Base-by-base conservation (phyloP, 495 filamentous ascomycete species). In the Penicillium odoratum region DNA sequence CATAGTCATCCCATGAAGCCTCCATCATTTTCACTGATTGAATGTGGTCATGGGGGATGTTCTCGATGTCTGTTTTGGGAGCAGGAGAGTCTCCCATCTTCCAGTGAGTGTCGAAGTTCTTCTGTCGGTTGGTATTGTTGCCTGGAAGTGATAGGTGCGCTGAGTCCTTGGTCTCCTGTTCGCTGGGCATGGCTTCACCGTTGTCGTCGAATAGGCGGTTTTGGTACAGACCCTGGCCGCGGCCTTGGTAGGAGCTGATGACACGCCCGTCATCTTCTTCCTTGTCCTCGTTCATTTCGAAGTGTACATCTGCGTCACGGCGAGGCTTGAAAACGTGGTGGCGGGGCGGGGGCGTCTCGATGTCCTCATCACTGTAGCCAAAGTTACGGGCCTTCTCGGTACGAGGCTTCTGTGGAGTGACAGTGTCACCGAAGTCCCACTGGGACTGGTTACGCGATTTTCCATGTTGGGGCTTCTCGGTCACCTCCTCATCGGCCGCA, bases 261-360 rank as follows among this genome's bases (percentile, higher is more conserved):
- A 76, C 70, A 18, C 76, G 72, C 21, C 55, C 64, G 5, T 63
- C 60, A 7, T 68, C 63, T 8, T 60, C 67, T 10, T 57, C 58
- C 15, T 6, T 65, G 21, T 69, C 71, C 11, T 92, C 84, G 18
- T 74, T 75, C 59, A 94, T 78, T 36, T 88, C 81, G 61, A 97
- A 96, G 72, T 97, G 91, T 0, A 86, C 74, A 61, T 90, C 85
- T 13, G 88, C 84, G 56, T 96, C 90, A 25, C 83, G 88, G 44
- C 93, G 91, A 13, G 88, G 77, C 60, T 92, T 87, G 51, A 74
- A 70, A 51, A 83, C 74, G 26, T 83, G 77, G 0, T 79, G 69
- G 34, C 82, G 81, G 34, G 72, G 74, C 30, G 78, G 80, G 5
- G 87, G 85, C 15, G 79, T 81, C 44, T 88, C 80, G 33, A 11